Percentiles rank a stretch among this genome's conserved stretches.
phyloP scores from a whole-genome alignment of 2,329 filamentous ascomycete genomes.

The Colletotrichum spinosum region DNA sequence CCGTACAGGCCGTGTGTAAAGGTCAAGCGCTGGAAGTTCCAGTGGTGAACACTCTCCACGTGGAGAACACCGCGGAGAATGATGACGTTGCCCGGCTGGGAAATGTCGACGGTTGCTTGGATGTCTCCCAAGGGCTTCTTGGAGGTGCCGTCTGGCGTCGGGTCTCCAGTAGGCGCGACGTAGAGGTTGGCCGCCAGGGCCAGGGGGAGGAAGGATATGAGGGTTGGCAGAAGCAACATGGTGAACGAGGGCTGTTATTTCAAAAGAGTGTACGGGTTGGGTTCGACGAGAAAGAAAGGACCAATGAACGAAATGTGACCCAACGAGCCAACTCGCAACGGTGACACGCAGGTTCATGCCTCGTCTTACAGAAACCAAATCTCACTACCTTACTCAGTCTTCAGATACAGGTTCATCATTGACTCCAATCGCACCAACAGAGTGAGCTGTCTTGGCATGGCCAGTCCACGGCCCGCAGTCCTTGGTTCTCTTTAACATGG shows the following conservation, averaged over 20 bases:
- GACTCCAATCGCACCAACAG: neutral
- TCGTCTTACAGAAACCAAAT: conserved; percentile 14
- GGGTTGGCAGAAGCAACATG: conserved; percentile 15
- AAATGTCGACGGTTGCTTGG: conserved; percentile 57
- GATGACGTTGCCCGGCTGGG: conserved; percentile 55
- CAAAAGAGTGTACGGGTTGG: conserved; percentile 29
- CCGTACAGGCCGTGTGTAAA: conserved; percentile 51
- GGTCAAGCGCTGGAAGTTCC: conserved; percentile 52
- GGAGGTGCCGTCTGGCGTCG: conserved; percentile 51
- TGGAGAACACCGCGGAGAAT: conserved; percentile 56
- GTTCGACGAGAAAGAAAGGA: neutral
- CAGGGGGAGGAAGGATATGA: conserved; percentile 29
- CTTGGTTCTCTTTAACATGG: conserved; percentile 24
- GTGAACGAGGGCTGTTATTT: neutral
- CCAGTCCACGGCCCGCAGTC: neutral
- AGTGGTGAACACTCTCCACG: conserved; percentile 49
- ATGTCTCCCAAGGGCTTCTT: conserved; percentile 57
- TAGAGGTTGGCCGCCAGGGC: conserved; percentile 51
- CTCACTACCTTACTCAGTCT: neutral
- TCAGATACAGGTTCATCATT: no score
- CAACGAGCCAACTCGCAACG: neutral
- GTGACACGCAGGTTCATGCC: neutral
- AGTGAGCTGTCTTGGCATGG: conserved; percentile 11
- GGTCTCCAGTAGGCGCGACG: conserved; percentile 56
- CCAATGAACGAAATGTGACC: neutral